Base-by-base conservation (phyloP, 2,329 filamentous ascomycete genomes). In the Geosmithia flava region DNA sequence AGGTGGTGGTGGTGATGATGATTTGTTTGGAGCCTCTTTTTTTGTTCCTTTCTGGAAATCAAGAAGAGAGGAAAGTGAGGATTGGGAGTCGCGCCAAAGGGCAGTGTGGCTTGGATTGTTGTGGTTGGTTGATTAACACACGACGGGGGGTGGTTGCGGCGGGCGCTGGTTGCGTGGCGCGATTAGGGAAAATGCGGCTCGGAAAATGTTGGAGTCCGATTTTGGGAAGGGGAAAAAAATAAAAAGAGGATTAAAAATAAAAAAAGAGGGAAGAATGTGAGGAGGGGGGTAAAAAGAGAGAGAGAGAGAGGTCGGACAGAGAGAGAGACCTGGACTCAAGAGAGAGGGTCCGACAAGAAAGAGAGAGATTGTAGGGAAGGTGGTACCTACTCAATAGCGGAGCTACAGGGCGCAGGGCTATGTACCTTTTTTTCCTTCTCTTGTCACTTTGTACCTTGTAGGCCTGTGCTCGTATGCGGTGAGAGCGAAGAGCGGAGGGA, bases 401-500 rank as follows among this genome's bases (percentile, higher is more conserved):
- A 10, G 27, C 17, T 13, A 19, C 16, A 16, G 43, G 39, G 17
- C 39, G 20, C 42, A 27, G 42, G 41, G 39, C 39, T 17, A 48
- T 16, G 49, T 42, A 42, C 23, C 20, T 20, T 27, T 11, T 37
- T 13, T 7, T 13, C 33, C 3, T 11, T 3, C 33, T n/a, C n/a
- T n/a, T 13, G 33, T 37, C 4, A 8, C 23, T 8, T 27, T 27
- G 23, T 27, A 27, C 23, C 23, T 27, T 27, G 23, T n/a, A n/a
- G n/a, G 45, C 29, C 41, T 10, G 19, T 37, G 47, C 19, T 15
- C 15, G 41, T 27, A 27, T 27, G 23, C 23, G 23, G 23, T 27
- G 23, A 27, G 23, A 27, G 23, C n/a, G 53, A 55, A 53, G 53
- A 52, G 49, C 53, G 56, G 60, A 62, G 60, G 59, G 60, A 63